phyloP scores from a whole-genome alignment of 2,329 filamentous ascomycete genomes.

The Macrophomina tecta region DNA sequence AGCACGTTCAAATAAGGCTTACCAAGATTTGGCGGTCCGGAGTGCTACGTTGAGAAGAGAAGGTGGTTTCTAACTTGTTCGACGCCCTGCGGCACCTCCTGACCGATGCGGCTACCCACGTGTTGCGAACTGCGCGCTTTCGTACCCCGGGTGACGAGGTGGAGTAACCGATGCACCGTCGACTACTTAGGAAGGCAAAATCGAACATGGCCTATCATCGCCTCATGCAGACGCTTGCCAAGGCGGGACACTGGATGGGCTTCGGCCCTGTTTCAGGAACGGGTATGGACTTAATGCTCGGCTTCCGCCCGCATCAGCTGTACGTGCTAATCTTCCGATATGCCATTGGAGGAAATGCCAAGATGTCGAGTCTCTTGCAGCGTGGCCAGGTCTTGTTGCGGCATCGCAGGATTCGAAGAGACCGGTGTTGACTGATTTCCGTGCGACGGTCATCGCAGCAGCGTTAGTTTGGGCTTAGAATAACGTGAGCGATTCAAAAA shows the following conservation, averaged over 20 bases:
- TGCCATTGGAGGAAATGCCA: too few species aligned
- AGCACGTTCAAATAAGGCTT: not conserved
- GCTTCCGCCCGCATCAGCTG: not conserved
- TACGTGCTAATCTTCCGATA: not conserved
- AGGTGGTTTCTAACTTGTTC: not conserved
- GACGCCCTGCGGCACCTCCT: not conserved
- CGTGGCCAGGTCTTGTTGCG: too few species aligned
- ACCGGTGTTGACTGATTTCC: too few species aligned
- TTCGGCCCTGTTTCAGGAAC: conserved; percentile 1
- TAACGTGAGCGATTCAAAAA: too few species aligned
- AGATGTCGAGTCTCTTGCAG: too few species aligned
- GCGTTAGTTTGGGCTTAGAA: too few species aligned
- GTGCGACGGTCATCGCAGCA: too few species aligned
- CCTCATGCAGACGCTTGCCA: not conserved
- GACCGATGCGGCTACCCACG: conserved; percentile 8
- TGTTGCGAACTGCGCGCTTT: not conserved
- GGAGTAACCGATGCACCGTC: not conserved
- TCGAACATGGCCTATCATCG: conserved; percentile 6
- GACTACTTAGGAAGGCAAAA: not conserved
- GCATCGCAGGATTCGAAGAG: too few species aligned
- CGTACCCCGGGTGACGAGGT: not conserved
- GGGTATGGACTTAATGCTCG: not conserved
- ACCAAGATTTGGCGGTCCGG: not conserved
- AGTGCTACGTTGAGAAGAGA: not conserved
- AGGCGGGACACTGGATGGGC: not conserved